Conservation (phyloP, 1,139 yeast genomes). For the Geotrichum aggregatum region DNA sequence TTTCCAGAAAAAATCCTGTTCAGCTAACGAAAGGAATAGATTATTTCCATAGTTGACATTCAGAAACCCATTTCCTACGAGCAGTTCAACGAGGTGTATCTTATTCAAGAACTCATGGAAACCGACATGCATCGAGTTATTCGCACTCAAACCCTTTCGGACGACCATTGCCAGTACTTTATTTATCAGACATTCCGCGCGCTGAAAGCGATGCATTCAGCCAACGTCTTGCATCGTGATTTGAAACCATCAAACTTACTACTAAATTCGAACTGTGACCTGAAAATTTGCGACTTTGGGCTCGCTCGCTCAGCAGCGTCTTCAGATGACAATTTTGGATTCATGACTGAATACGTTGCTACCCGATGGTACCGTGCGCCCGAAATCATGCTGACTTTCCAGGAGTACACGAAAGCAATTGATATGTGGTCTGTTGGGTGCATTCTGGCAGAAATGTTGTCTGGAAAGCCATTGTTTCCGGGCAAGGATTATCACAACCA, state of each 20-base stretch:
- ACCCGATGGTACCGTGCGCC: conserved; percentile 98
- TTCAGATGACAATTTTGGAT: conserved; percentile 59
- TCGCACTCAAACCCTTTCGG: conserved; percentile 75
- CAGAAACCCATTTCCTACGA: conserved; percentile 80
- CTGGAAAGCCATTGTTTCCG: conserved; percentile 85
- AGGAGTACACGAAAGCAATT: conserved; percentile 89
- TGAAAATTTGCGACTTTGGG: conserved; percentile 93
- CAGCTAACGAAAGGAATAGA: conserved; percentile 31
- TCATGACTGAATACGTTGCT: conserved; percentile 94
- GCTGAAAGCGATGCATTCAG: conserved; percentile 82
- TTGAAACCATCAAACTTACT: conserved; percentile 85
- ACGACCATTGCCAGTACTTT: conserved; percentile 92
- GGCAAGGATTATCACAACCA: conserved; percentile 94
- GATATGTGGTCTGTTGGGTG: conserved; percentile 98
- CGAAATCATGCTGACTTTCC: conserved; percentile 91
- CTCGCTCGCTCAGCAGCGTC: conserved; percentile 63
- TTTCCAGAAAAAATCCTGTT: too few relatives aligned
- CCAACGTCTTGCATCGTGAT: conserved; percentile 89
- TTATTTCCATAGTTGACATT: conserved; percentile 82
- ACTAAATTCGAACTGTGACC: conserved; percentile 86
- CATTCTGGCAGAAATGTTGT: conserved; percentile 85
- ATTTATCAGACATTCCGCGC: conserved; percentile 88
- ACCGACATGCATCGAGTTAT: conserved; percentile 91
- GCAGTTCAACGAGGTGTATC: conserved; percentile 76
- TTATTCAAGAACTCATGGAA: conserved; percentile 94